Base-by-base conservation (phyloP, 164 flowering plant species). In the Stephania yunnanensis region DNA sequence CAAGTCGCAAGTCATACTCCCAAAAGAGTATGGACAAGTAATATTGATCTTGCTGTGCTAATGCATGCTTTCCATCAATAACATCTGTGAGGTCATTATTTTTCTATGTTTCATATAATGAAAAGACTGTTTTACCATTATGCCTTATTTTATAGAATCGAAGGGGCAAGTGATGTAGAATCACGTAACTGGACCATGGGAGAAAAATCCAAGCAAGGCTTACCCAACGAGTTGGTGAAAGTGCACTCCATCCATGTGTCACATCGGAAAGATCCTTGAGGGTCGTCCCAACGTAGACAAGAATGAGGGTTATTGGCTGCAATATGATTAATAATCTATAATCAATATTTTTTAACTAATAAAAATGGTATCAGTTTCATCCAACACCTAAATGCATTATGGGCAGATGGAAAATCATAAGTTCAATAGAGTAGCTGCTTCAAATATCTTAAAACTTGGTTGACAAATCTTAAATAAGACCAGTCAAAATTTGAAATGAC, bases 231-330 rank as follows among this genome's bases (percentile, higher is more conserved):
- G 95, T 74, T 58, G 82, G 83, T 71, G 99, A 91, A 70, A 95
- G 77, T 68, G 88, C 91, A 79, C 74, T 48, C 99, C 99, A 93
- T 48, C 95, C 96, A 81, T 95, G 98, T 12, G 98, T 93, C 64
- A 95, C 97, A 82, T 93, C 99, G 79, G 99, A 93, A 82, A 95
- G 89, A 85, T 95, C 98, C 84, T 95, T 93, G 46, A 95, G 83
- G 74, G 99, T 95, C 69, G 99, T 95, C 76, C 99, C 99, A 78
- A 88, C 86, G 79, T 95, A 95, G 25, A 95, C 99, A 53, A 93
- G 76, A 22, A 89, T 92, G 79, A 93, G 80, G 29, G 98, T 95
- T 69, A 91, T 88, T 66, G 98, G 99, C 99, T 95, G 96, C 50
- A 81, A 76, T 93, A 81, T 95, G 98, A 7, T 48, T 7, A 48